Base-by-base conservation (phyloP, 1,284 basidiomycete genomes). In the Cerioporus squamosus region DNA sequence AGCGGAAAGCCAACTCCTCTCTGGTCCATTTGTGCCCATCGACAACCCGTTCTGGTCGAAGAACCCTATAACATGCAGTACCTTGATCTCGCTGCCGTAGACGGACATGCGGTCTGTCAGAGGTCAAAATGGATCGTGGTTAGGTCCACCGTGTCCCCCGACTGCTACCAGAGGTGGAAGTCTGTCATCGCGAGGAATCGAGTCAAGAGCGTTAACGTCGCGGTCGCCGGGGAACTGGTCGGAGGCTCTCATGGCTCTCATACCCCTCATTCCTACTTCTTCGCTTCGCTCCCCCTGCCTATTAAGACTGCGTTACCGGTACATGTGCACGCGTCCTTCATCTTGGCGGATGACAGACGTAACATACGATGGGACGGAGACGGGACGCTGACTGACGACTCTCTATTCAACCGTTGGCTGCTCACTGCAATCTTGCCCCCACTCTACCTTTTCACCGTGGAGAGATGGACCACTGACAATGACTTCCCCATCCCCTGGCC, bases 341-440 rank as follows among this genome's bases (percentile, higher is more conserved):
- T 74, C 26, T 64, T 75, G 7, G 69, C 73, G 1, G 68, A 70
- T 5, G 72, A 74, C 53, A 62, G 74, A 23, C 66, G 72, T 22
- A 70, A 72, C 42, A 75, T 81, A 46, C 72, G 77, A 5, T 65
- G 70, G 68, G 72, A 73, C 33, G 64, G 63, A 5, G 56, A 56
- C 29, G 64, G 64, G 29, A 26, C 47, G 1, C 17, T 53, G 20
- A 70, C 66, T 38, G 56, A 61, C 5, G 78, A 78, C 54, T 72
- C 76, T 1, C 45, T 56, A 7, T 81, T 76, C 61, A 81, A 82
- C 55, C 65, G 56, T 14, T 81, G 79, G 79, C 64, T 82, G 4
- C 68, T 81, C 1, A 61, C 69, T 1, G 54, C 67, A 1, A 50
- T 71, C 12, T 57, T 79, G 6, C 77, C 79, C 3, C 66, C 66